Base-by-base conservation (phyloP, 2,329 filamentous ascomycete genomes). In the Aspergillus sp. region DNA sequence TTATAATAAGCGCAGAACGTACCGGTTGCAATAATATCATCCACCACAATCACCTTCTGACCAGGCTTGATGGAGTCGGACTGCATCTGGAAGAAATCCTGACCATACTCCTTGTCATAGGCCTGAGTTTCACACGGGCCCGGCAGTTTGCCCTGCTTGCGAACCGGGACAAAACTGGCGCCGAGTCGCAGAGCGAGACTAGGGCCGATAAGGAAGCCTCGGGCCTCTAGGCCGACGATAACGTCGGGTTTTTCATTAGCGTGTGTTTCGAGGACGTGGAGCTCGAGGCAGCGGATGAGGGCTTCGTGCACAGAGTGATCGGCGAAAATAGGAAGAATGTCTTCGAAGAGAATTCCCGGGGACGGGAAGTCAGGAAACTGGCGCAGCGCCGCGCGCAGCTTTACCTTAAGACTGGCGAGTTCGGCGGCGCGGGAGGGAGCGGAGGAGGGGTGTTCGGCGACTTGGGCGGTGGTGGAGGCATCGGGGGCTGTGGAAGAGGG, bases 21-120 rank as follows among this genome's bases (percentile, higher is more conserved):
- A 96, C 93, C 93, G 64, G 95, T 99, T 57, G 95, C 95, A 79
- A 99, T 98, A 72, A 99, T 96, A 75, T 99, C 95, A 76, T 99
- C 95, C 33, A 99, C 92, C 64, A 99, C 84, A 62, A 99, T 81
- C 57, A 96, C 93, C 76, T 89, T 93, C 80, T 96, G 91, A 37
- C 93, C 93, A 52, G 86, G 83, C 79, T 90, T 88, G 70, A 99
- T 88, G 45, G 89, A 88, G 76, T 90, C 92, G 65, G 84, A 81
- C 81, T 99, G 95, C 82, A 99, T 96, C 83, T 98, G 91, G 81
- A 99, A 98, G 73, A 88, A 88, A 76, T 99, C 95, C 77, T 87
- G 84, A 63, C 95, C 95, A 72, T 99, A 99, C 78, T 99, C 95
- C 84, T 99, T 99, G 77, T 92, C 82, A 76, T 91, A 99, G 66